Conservation (phyloP, 208 protist genomes). For the Trypanosoma mega region DNA sequence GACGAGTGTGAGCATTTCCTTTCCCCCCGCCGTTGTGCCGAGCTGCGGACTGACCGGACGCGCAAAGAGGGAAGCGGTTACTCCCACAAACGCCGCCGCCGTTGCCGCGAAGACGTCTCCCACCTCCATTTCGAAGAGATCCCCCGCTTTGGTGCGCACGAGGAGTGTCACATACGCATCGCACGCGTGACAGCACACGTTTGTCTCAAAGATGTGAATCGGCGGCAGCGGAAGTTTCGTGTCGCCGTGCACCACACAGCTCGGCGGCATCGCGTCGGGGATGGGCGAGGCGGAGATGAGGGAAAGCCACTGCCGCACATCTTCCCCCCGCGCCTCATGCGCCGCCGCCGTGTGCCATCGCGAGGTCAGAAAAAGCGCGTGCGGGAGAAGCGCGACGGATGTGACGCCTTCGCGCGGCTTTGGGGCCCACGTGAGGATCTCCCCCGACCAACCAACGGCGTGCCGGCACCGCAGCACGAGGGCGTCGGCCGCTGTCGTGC, state of each 20-base stretch:
- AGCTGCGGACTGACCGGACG: no score
- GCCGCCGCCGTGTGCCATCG: no score
- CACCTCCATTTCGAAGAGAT: slow-evolving; percentile 62
- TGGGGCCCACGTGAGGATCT: slow-evolving; percentile 8
- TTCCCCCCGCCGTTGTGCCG: no score
- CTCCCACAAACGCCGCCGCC: slow-evolving; percentile 21
- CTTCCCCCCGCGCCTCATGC: no score
- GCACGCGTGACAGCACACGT: slow-evolving; percentile 48
- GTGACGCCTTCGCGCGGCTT: not conserved
- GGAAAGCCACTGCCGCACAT: no score
- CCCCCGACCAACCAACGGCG: slow-evolving; percentile 8
- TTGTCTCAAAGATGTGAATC: slow-evolving; percentile 32
- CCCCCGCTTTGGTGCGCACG: slow-evolving; percentile 12
- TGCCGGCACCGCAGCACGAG: slow-evolving; percentile 4
- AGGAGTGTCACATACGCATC: slow-evolving; percentile 50
- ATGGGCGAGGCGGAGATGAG: no score
- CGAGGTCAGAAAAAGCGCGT: no score
- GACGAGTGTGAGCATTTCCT: no score
- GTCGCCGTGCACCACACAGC: slow-evolving; percentile 33
- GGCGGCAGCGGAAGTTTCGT: slow-evolving; percentile 42
- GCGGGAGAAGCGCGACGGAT: no score
- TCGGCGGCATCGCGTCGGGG: not conserved
- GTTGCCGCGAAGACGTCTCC: slow-evolving; percentile 32
- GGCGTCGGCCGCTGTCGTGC: not conserved
- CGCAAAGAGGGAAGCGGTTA: no score